Evolutionary conservation across 148 eudicot genomes (phyloP).

Genomic region (Diospyros lotus): DNA sequence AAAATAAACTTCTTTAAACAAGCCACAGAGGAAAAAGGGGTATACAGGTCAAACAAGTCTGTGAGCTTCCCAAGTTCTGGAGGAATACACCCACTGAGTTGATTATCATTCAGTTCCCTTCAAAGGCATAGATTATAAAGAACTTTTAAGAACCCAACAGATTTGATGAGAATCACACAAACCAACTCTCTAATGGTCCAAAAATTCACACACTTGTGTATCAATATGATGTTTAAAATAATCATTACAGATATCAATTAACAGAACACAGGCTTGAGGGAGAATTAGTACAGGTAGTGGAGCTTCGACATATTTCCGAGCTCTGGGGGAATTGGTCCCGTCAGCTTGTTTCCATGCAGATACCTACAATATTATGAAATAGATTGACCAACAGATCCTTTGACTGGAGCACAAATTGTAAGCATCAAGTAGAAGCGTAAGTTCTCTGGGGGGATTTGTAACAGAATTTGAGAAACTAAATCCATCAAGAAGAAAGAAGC

Average conservation of each 20-base stretch:
- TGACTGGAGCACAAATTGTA: neutral
- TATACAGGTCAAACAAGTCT: slow-evolving; percentile 89
- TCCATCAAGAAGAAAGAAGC: neutral
- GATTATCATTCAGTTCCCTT: slow-evolving; percentile 91
- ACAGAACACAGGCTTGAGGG: neutral
- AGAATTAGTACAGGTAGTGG: slow-evolving; percentile 66
- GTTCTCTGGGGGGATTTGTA: neutral
- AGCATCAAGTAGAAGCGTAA: neutral
- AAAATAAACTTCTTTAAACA: neutral
- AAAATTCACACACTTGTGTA: too few species aligned
- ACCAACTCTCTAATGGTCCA: too few species aligned
- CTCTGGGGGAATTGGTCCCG: slow-evolving; percentile 87
- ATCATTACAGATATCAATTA: neutral
- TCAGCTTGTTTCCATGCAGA: slow-evolving; percentile 83
- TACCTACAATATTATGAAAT: slow-evolving; percentile 41
- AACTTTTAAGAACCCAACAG: too few species aligned
- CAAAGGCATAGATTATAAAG: neutral
- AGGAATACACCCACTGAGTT: slow-evolving; percentile 75
- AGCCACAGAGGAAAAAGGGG: neutral
- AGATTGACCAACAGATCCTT: neutral
- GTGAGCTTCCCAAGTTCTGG: slow-evolving; percentile 91
- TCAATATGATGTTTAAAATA: neutral
- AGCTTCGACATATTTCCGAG: slow-evolving; percentile 98
- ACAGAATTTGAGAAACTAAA: neutral
- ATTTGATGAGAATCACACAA: too few species aligned